Conservation (phyloP, 208 protist species). For the Trypanosoma brucei region DNA sequence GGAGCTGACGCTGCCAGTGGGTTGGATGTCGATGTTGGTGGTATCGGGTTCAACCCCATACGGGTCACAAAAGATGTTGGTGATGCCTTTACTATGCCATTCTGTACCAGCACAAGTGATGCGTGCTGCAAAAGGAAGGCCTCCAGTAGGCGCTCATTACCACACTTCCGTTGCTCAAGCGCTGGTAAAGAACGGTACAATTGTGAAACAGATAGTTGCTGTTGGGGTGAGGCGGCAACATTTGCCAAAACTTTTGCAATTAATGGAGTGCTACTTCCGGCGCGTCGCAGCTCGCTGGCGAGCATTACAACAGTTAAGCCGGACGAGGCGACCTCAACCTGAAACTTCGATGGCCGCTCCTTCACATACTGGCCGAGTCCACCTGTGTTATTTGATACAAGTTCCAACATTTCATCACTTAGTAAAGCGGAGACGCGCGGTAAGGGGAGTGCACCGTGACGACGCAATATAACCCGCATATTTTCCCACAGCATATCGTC, state of each 20-base stretch:
- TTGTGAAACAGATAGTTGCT: slow-evolving; percentile 22
- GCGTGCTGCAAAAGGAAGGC: slow-evolving; percentile 18
- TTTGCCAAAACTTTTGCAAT: slow-evolving; percentile 31
- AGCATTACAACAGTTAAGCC: slow-evolving; percentile 38
- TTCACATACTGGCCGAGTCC: slow-evolving; percentile 36
- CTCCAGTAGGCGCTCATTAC: slow-evolving; percentile 18
- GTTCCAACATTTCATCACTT: slow-evolving; percentile 55
- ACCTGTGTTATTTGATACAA: slow-evolving; percentile 17
- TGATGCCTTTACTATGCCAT: slow-evolving; percentile 10
- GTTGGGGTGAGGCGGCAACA: slow-evolving; percentile 26
- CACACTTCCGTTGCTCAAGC: slow-evolving; percentile 18
- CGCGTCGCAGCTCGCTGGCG: slow-evolving; percentile 8
- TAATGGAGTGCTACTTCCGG: slow-evolving; percentile 2
- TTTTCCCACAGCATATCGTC: slow-evolving; percentile 10
- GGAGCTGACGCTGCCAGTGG: not conserved
- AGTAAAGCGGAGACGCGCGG: slow-evolving; percentile 48
- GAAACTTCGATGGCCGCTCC: slow-evolving; percentile 16
- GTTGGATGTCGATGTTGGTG: not conserved
- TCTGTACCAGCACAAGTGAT: slow-evolving; percentile 12
- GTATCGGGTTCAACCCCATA: not conserved
- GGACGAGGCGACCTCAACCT: slow-evolving; percentile 30
- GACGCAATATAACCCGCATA: slow-evolving; percentile 20
- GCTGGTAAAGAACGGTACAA: slow-evolving; percentile 15
- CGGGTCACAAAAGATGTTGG: slow-evolving; percentile 14
- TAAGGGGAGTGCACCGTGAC: slow-evolving; percentile 55